A percentile compares a stretch with the other conserved stretches of the same genome.
Conservation (phyloP, 176 grass and related monocot species). For the Pontederia paniculata region DNA sequence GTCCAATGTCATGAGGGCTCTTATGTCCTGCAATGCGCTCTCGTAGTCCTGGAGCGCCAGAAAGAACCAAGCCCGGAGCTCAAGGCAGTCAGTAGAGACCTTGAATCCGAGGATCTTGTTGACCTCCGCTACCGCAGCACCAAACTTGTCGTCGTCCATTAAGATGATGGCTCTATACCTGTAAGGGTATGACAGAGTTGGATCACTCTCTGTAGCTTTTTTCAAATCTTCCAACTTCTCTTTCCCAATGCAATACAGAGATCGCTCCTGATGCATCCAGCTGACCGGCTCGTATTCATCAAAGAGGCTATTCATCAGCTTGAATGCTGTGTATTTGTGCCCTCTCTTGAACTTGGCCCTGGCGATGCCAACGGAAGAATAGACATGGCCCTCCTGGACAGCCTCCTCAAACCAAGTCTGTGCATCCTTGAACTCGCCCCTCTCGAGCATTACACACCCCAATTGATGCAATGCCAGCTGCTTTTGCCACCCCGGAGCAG, state of each 20-base stretch:
- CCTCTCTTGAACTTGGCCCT: conserved; percentile 82
- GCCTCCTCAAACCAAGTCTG: conserved; percentile 76
- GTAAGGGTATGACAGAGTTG: conserved; percentile 72
- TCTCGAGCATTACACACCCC: conserved; percentile 81
- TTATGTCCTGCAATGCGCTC: conserved; percentile 52
- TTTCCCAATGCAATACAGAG: conserved; percentile 65
- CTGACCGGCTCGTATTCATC: conserved; percentile 40
- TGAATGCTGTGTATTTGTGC: conserved; percentile 89
- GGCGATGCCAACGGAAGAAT: conserved; percentile 70
- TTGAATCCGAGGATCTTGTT: conserved; percentile 74
- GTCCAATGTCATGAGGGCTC: conserved; percentile 66
- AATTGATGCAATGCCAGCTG: conserved; percentile 73
- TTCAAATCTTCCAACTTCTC: conserved; percentile 61
- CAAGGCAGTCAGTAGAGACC: conserved; percentile 65
- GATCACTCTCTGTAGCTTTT: conserved; percentile 52
- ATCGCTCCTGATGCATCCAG: conserved; percentile 90
- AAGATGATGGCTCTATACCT: conserved; percentile 53
- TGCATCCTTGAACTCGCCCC: conserved; percentile 82
- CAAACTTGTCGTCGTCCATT: conserved; percentile 68
- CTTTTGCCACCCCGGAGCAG: conserved; percentile 54
- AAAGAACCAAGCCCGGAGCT: conserved; percentile 83
- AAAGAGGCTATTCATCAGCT: conserved; percentile 58
- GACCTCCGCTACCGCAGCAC: conserved; percentile 53
- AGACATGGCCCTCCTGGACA: conserved; percentile 62
- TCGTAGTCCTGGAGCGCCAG: conserved; percentile 55